Evolutionary conservation across 169 alveolate species (phyloP), one percentile per base, ranked within the genome.

Genomic region (Besnoitia besnoiti): DNA sequence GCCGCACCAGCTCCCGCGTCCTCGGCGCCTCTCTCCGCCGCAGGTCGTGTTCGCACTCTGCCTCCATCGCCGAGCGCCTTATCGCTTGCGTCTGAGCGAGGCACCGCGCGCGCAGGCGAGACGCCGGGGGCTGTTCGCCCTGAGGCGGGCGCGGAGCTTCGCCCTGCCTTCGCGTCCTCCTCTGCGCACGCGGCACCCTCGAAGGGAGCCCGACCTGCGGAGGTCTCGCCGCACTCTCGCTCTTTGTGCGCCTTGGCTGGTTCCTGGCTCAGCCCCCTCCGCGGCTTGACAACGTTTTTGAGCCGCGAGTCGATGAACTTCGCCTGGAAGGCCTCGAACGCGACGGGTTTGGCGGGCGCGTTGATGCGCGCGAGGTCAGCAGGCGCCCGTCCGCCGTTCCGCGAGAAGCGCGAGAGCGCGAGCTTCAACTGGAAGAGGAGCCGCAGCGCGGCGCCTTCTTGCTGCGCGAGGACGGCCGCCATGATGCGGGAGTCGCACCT

Each of bases 401-500:
- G 35, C 61, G 87, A 77, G 40, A 77, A 42, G 44, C 55, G 50
- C 21, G 30, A 16, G 40, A 77, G 50, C 5, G 89, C 87, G 10
- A 62, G 49, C 49, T 30, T 44, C 16, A 89, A 39, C 75, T 49
- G 93, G 27, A 39, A 39, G 4, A 90, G 90, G 0, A 90, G 55
- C 0, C 61, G 55, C 30, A 49, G 82, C 1, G 93, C 93, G 27
- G 93, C 93, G 0, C 93, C 93, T 0, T 85, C 73, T 30, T 55
- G 67, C 27, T 16, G 44, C 24, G 30, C n/a, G 24, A 55, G 5
- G 24, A 90, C 76, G 14, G 47, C 73, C 16, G 77, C 90, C 85
- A 90, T 55, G 4, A 5, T 33, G 16, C 39, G 40, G 4, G 93
- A 49, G 49, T 76, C 85, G 37, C 47, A 49, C 0, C 37, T 51